Percentiles rank a stretch among this genome's conserved stretches.
Evolutionary conservation across 176 grass and related monocot genomes (phyloP).

Genomic region (Rhipidocladum racemiflorum): DNA sequence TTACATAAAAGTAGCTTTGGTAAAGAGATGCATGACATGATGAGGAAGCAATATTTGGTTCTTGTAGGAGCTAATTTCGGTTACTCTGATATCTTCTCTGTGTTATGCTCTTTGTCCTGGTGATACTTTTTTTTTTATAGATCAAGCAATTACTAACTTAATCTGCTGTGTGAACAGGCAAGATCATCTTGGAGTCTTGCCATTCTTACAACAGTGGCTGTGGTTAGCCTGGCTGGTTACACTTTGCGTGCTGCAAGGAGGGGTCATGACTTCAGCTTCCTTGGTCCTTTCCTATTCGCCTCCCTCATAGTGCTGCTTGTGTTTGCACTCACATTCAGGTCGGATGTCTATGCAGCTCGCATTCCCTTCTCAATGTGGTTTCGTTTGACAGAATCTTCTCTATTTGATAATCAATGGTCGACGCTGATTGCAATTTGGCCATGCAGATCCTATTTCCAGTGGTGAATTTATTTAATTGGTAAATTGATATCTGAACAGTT

Average conservation of each 20-base stretch:
- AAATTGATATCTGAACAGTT: too few relatives aligned
- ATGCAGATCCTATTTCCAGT: slow-evolving; percentile 76
- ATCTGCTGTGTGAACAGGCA: slow-evolving; percentile 45
- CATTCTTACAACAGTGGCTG: slow-evolving; percentile 77
- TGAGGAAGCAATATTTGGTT: neutral
- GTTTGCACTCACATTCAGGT: slow-evolving; percentile 89
- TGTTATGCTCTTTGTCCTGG: neutral
- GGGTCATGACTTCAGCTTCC: slow-evolving; percentile 87
- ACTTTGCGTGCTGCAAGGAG: slow-evolving; percentile 87
- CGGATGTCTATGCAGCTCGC: neutral
- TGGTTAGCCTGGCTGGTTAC: slow-evolving; percentile 78
- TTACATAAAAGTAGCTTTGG: neutral
- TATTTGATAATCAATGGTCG: neutral
- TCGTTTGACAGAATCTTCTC: neutral
- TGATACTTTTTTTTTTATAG: neutral
- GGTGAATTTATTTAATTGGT: too few relatives aligned
- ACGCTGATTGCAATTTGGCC: neutral
- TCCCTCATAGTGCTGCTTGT: slow-evolving; percentile 72
- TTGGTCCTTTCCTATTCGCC: slow-evolving; percentile 85
- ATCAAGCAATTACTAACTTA: slow-evolving; percentile 4
- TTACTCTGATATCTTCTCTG: neutral
- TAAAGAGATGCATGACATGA: neutral
- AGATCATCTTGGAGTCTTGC: slow-evolving; percentile 89
- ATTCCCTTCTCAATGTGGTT: neutral
- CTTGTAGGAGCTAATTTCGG: neutral